Conservation (phyloP, 1,284 basidiomycete genomes). For the Porodaedalea pini region DNA sequence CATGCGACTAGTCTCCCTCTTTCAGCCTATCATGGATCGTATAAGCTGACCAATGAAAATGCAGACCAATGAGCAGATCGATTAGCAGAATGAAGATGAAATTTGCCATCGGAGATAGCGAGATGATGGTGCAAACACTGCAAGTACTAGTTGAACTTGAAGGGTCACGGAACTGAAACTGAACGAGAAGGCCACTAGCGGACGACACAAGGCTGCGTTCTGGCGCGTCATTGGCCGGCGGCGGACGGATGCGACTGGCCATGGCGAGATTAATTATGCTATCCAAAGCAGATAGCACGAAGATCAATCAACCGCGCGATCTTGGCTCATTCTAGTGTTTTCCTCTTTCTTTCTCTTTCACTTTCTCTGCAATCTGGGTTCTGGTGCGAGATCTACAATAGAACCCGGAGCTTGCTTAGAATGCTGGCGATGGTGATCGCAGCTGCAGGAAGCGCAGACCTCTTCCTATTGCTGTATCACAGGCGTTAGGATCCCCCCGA, state of each 20-base stretch:
- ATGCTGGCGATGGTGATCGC: neutral
- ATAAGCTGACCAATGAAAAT: neutral
- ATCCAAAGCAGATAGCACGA: constrained; percentile 3
- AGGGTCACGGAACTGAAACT: neutral
- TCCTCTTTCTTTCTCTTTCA: neutral
- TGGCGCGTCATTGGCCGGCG: neutral
- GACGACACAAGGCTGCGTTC: neutral
- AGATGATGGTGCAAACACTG: neutral
- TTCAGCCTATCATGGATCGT: neutral
- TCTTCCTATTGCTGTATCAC: constrained; percentile 4
- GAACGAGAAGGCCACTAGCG: neutral
- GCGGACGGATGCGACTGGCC: neutral
- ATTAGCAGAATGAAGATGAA: neutral
- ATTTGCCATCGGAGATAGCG: neutral
- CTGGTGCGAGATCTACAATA: neutral
- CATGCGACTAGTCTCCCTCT: no score
- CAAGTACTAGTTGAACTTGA: no score
- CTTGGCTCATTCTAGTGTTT: neutral
- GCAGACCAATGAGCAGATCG: neutral
- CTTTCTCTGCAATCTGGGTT: neutral
- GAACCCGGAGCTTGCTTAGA: neutral
- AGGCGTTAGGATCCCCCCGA: constrained; percentile 2
- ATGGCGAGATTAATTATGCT: neutral
- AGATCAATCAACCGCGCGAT: neutral
- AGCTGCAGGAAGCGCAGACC: neutral